These are phyloP conservation scores for Alternaria angustiovoidea DNA, from an alignment of 2,329 filamentous ascomycete species.

Conservation along the genomic window DNA sequence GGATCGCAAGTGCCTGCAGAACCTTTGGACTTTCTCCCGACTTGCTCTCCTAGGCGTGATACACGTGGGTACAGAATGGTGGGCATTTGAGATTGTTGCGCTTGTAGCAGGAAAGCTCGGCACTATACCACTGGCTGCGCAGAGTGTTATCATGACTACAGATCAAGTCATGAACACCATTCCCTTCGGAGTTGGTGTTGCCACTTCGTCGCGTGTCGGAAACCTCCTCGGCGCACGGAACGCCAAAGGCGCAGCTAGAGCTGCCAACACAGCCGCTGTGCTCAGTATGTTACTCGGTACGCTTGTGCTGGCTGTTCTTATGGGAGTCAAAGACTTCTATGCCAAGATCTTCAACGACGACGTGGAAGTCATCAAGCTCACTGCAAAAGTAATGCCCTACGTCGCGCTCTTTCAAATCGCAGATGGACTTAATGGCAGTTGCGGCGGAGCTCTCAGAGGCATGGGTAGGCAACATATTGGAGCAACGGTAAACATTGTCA, in stretches of 20 bases:
- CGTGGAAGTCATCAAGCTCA: slow-evolving; percentile 72
- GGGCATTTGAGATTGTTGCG: slow-evolving; percentile 92
- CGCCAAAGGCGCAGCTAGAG: slow-evolving; percentile 70
- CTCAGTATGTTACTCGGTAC: slow-evolving; percentile 75
- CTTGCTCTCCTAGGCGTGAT: slow-evolving; percentile 79
- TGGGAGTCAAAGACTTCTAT: slow-evolving; percentile 76
- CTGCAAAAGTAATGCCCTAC: slow-evolving; percentile 80
- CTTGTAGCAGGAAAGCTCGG: slow-evolving; percentile 82
- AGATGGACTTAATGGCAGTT: slow-evolving; percentile 84
- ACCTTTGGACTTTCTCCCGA: slow-evolving; percentile 74
- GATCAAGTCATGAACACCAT: slow-evolving; percentile 87
- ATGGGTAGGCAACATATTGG: slow-evolving; percentile 90
- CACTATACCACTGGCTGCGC: slow-evolving; percentile 79
- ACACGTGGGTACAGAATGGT: slow-evolving; percentile 91
- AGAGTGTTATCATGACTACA: slow-evolving; percentile 88
- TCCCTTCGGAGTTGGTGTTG: slow-evolving; percentile 85
- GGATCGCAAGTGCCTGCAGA: slow-evolving; percentile 68
- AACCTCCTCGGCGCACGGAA: slow-evolving; percentile 78
- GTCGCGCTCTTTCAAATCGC: slow-evolving; percentile 92
- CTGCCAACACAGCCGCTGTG: slow-evolving; percentile 78
- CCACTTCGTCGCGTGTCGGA: slow-evolving; percentile 78
- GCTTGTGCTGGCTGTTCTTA: slow-evolving; percentile 71
- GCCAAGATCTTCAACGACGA: slow-evolving; percentile 85
- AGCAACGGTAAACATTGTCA: slow-evolving; percentile 79
- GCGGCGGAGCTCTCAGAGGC: slow-evolving; percentile 79